Percentiles rank a stretch among this genome's conserved stretches.
These are phyloP conservation scores for Saprolegnia parasitica DNA, from an alignment of 352 stramenopile species.

Conservation along the genomic window DNA sequence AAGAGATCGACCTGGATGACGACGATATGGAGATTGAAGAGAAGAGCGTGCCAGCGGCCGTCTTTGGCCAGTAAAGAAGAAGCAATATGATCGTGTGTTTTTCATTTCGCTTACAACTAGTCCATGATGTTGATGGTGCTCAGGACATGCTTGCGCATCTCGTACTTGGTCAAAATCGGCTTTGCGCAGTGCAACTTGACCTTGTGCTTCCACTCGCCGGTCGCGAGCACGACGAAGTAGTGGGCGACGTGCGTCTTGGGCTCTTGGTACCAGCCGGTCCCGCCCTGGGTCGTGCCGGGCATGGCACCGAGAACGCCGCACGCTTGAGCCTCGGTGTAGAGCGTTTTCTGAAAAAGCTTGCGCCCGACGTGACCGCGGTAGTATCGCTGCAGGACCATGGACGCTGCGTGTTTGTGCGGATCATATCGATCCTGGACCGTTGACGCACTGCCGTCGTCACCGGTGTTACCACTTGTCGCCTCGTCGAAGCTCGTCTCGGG, in stretches of 20 bases:
- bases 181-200: constrained; percentile 47
- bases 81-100: background rate
- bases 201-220: constrained; percentile 64
- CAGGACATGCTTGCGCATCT: constrained; percentile 57
- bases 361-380: constrained; percentile 52
- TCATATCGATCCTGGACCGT: no score
- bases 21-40: constrained; percentile 39
- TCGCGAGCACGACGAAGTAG: constrained; percentile 57
- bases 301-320: constrained; percentile 67
- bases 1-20: constrained; percentile 28
- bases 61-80: constrained; percentile 41
- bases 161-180: constrained; percentile 57
- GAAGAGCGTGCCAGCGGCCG: constrained; percentile 51
- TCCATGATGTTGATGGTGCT: constrained; percentile 22
- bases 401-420: background rate
- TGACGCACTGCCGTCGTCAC: no score
- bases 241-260: constrained; percentile 66
- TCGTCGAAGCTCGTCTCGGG: no score
- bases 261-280: constrained; percentile 71
- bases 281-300: constrained; percentile 57
- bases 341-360: constrained; percentile 47
- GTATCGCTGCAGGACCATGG: constrained; percentile 38
- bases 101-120: background rate
- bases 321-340: constrained; percentile 61
- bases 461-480: no score